Conservation (phyloP, 805 yeast species). For the Starmerella ratchasimensis region DNA sequence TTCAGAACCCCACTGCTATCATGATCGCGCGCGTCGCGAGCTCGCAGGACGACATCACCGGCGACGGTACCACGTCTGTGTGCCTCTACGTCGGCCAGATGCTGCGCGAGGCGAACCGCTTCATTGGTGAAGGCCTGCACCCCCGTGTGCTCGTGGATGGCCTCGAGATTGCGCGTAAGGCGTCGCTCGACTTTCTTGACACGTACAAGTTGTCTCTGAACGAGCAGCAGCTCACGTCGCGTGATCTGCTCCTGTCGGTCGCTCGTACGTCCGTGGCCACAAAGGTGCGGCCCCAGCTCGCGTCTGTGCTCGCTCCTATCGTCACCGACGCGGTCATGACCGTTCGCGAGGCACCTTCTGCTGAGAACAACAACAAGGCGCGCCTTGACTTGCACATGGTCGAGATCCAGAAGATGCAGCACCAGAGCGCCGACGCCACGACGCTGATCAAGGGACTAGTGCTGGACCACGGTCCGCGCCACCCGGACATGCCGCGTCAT, state of each 20-base stretch:
- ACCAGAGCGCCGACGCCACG: slow-evolving; percentile 72
- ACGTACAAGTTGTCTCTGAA: slow-evolving; percentile 41
- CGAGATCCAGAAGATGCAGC: slow-evolving; percentile 97
- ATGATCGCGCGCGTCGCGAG: slow-evolving; percentile 92
- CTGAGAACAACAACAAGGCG: no score
- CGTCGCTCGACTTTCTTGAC: slow-evolving; percentile 56
- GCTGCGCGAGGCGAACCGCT: slow-evolving; percentile 86
- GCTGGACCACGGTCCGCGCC: slow-evolving; percentile 95
- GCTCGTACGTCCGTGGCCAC: slow-evolving; percentile 83
- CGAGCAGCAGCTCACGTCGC: slow-evolving; percentile 34
- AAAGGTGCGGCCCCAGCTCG: slow-evolving; percentile 63
- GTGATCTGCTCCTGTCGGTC: slow-evolving; percentile 81
- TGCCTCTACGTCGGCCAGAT: slow-evolving; percentile 88
- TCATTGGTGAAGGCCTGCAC: slow-evolving; percentile 84
- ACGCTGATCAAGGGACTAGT: slow-evolving; percentile 77
- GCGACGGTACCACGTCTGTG: slow-evolving; percentile 97
- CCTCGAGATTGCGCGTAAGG: slow-evolving; percentile 76
- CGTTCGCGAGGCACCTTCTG: slow-evolving; percentile 38
- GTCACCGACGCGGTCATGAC: slow-evolving; percentile 91
- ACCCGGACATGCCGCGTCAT: slow-evolving; percentile 94
- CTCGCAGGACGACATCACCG: slow-evolving; percentile 98
- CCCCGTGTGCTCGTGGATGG: slow-evolving; percentile 93
- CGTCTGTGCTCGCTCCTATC: slow-evolving; percentile 77
- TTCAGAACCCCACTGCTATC: slow-evolving; percentile 79
- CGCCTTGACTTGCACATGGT: slow-evolving; percentile 86